Evolutionary conservation across 169 alveolate species (phyloP), one percentile per base, ranked within the genome.

Genomic region (Plasmodium ovale): DNA sequence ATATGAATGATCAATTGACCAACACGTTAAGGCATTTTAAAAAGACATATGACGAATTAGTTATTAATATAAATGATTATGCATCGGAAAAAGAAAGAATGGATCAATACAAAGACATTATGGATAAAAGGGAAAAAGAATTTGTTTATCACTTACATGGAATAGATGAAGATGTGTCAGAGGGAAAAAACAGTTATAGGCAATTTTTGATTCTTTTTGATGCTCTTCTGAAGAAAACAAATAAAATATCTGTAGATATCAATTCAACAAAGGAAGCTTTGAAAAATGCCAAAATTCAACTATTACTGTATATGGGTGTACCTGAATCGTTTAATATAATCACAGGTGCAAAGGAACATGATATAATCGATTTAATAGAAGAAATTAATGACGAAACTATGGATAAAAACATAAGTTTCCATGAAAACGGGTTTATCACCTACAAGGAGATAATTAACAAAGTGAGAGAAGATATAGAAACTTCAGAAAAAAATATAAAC

Each of bases 91-190:
- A 70, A n/a, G 37, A 14, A 25, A 70, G 51, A 37, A 21, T 70
- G 25, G 69, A 70, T n/a, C 35, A 70, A 14, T 19, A 23, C 33
- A 70, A 51, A 70, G 29, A 21, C 5, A 23, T 19, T 49, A 70
- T 70, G 60, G 27, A 27, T 19, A 70, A 31, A 3, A 21, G 60
- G 37, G 62, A 49, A 51, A 51, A 70, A 9, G 37, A 3, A 47
- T 70, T 70, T 70, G 27, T 47, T 49, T 14, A 27, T 21, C n/a
- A 70, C 25, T 33, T 1, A 6, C 27, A 47, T 70, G 67, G 51
- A 21, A 70, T 49, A 19, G 69, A 70, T 70, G 68, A 70, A n/a
- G 51, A 25, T 47, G 27, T 70, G 37, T 31, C 25, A 49, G 85
- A 70, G 21, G 68, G 60, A 12, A 70, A 70, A 37, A 2, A 21